Evolutionary conservation across 768 basidiomycete genomes (phyloP).

Genomic region (Solioccasus polychromus): DNA sequence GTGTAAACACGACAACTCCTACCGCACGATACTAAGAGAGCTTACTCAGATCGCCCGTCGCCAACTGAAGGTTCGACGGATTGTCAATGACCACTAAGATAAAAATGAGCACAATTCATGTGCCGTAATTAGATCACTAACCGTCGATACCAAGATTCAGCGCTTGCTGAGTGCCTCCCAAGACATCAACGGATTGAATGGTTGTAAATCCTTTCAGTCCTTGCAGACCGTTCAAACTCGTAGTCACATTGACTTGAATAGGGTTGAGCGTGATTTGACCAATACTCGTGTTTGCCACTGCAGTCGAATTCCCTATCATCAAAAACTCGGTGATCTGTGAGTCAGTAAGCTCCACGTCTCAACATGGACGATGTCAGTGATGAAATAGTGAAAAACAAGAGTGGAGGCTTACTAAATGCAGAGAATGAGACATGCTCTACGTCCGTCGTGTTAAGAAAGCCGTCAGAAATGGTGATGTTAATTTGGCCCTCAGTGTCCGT

Average conservation of each 20-base stretch:
- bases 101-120: not conserved
- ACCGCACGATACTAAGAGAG: conserved; percentile 3
- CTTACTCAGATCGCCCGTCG: conserved; percentile 62
- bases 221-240: conserved; percentile 55
- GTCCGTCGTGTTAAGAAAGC: conserved; percentile 48
- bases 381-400: not conserved
- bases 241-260: conserved; percentile 69
- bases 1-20: not conserved
- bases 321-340: conserved; percentile 46
- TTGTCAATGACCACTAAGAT: conserved; percentile 59
- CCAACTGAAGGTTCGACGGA: conserved; percentile 62
- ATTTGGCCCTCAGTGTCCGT: conserved; percentile 61
- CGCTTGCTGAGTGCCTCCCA: conserved; percentile 57
- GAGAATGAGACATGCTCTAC: conserved; percentile 51
- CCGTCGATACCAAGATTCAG: conserved; percentile 60
- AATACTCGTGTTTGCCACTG: conserved; percentile 58
- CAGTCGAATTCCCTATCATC: conserved; percentile 56
- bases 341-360: conserved; percentile 58
- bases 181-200: conserved; percentile 61
- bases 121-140: conserved; percentile 20
- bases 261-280: conserved; percentile 68
- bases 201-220: conserved; percentile 55
- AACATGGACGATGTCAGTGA: conserved; percentile 2
- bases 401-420: conserved; percentile 48
- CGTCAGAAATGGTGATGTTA: conserved; percentile 58